A percentile compares a stretch with the other conserved stretches of the same genome.
These are phyloP conservation scores for Botrytis elliptica DNA, from an alignment of 2,329 filamentous ascomycete species.

Conservation along the genomic window DNA sequence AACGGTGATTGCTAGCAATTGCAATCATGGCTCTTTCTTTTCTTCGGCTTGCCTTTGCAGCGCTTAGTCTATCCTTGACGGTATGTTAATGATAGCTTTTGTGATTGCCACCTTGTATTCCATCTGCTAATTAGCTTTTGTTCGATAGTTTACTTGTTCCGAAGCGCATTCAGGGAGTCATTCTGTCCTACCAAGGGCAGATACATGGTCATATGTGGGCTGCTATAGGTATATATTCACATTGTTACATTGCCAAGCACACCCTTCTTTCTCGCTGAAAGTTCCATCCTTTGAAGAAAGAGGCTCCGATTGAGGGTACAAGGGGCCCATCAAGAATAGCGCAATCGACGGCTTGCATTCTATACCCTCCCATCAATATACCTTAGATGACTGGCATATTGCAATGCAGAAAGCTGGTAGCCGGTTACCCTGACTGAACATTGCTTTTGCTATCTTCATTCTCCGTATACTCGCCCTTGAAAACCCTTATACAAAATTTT, in stretches of 20 bases:
- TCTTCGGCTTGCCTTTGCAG: neutral
- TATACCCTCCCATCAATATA: neutral
- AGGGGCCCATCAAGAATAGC: neutral
- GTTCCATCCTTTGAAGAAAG: neutral
- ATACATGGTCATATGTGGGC: slow-evolving; percentile 22
- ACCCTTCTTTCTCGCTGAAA: neutral
- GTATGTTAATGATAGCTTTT: slow-evolving; percentile 12
- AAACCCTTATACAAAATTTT: neutral
- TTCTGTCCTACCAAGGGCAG: slow-evolving; percentile 14
- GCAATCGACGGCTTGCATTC: neutral
- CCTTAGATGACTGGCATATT: neutral
- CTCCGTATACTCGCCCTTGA: neutral
- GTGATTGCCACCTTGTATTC: neutral
- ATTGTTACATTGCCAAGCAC: slow-evolving; percentile 18
- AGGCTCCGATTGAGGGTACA: neutral
- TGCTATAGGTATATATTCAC: slow-evolving; percentile 19
- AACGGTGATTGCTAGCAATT: neutral
- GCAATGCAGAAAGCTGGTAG: slow-evolving; percentile 1
- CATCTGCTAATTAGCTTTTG: slow-evolving; percentile 7
- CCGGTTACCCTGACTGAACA: neutral
- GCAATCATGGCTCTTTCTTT: slow-evolving; percentile 13
- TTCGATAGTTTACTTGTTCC: slow-evolving; percentile 20
- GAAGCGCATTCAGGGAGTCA: slow-evolving; percentile 7
- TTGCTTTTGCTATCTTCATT: neutral
- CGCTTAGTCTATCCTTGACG: neutral